Evolutionary conservation across 345 rosid species (phyloP).

Genomic region (Jatropha curcas): DNA sequence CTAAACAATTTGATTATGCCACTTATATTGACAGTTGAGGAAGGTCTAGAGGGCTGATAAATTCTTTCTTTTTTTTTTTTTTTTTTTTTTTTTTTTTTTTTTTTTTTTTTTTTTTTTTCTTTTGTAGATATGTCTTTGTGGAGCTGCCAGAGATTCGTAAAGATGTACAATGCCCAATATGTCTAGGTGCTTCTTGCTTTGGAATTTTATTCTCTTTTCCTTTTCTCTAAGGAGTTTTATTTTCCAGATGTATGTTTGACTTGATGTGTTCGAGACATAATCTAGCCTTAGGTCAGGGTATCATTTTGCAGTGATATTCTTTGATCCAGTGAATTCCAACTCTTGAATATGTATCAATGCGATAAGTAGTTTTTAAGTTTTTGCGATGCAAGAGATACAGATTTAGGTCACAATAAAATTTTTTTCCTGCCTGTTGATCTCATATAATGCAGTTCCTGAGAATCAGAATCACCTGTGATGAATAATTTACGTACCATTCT

Average conservation of each 20-base stretch:
- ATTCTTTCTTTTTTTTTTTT: too few species aligned
- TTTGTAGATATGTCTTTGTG: constrained; percentile 65
- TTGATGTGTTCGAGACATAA: not conserved
- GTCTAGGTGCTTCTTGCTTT: constrained; percentile 63
- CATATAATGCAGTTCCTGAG: not conserved
- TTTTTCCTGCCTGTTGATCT: not conserved
- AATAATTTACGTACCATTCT: not conserved
- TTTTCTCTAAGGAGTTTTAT: not conserved
- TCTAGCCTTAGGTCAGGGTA: not conserved
- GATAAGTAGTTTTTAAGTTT: not conserved
- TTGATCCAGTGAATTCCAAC: not conserved
- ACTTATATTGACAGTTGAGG: too few species aligned
- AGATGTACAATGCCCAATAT: constrained; percentile 89
- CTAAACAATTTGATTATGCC: too few species aligned
- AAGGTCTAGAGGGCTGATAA: too few species aligned
- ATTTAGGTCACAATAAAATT: not conserved
- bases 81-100: too few species aligned
- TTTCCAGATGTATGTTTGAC: constrained; percentile 6
- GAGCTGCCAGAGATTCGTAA: constrained; percentile 73
- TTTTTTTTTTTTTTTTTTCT: constrained; percentile 28
- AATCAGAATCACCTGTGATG: not conserved
- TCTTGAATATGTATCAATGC: not conserved
- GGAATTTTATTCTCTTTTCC: not conserved
- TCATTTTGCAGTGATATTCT: not conserved
- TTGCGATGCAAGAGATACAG: not conserved